Evolutionary conservation across 345 rosid genomes (phyloP), one percentile per base, ranked within the genome.

Genomic region (Gossypium turneri): DNA sequence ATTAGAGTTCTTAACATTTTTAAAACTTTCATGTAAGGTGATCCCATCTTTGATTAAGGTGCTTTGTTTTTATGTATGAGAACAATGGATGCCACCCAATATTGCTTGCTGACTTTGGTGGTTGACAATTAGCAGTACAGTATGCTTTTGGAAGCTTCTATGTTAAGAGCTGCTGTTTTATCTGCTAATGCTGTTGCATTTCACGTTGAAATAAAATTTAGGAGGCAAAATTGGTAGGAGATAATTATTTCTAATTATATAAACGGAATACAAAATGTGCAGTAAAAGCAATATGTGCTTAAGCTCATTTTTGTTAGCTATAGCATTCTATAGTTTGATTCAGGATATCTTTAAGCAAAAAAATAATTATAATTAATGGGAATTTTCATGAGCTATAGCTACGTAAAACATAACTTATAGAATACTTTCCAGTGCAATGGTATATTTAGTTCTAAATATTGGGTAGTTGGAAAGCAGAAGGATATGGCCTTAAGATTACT

Each of bases 1-100:
- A 81, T 43, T 77, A 47, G n/a, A 56, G 9, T 27, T 72, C 73
- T 57, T 70, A 8, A 63, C 24, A 34, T 29, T 22, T 78, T 60
- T 47, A 57, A 65, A 41, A 19, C 24, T 47, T 3, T 8, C 24
- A 55, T 6, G 2, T 19, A 2, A 57, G 34, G 6, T 12, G 34
- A 4, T 66, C 10, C 67, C 17, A 61, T 61, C 15, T 51, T 24
- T 45, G 12, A 25, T 70, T 19, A 45, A 44, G 57, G 34, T 15
- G 58, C 22, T 45, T 45, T 65, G 7, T 68, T 68, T 7, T 3
- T 44, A 12, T 68, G 3, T 68, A 50, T 48, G 58, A 24, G 12
- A 50, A 47, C 41, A 48, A 24, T 47, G 59, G 58, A 16, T 24
- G 44, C 59, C 43, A 20, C 25, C 27, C 53, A 8, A 41, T 56